A percentile compares a stretch with the other conserved stretches of the same genome.
Conservation (phyloP, 1,139 yeast species). For the Yamadazyma sp. region DNA sequence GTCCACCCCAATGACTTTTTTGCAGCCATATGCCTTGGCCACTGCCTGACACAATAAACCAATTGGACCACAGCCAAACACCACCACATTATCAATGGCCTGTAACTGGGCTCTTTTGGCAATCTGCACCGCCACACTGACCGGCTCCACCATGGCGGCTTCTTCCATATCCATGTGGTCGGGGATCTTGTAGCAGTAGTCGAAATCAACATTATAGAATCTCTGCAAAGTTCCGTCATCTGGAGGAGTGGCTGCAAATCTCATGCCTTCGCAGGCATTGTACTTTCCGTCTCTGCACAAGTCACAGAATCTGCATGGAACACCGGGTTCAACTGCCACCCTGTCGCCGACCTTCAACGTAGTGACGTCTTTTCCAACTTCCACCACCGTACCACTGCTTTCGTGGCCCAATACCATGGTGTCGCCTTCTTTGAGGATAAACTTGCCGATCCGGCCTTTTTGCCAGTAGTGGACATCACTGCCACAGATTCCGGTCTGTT, state of each 20-base stretch:
- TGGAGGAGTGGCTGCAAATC: slow-evolving; percentile 83
- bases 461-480: slow-evolving; percentile 83
- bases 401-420: slow-evolving; percentile 81
- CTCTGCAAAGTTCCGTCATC: slow-evolving; percentile 59
- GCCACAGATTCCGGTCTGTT: slow-evolving; percentile 79
- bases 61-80: slow-evolving; percentile 36
- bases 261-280: slow-evolving; percentile 80
- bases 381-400: slow-evolving; percentile 68
- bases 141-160: slow-evolving; percentile 35
- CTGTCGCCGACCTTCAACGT: slow-evolving; percentile 69
- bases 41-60: slow-evolving; percentile 30
- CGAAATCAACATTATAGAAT: slow-evolving; percentile 67
- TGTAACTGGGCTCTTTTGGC: slow-evolving; percentile 26
- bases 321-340: slow-evolving; percentile 75
- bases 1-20: slow-evolving; percentile 30
- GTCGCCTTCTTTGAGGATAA: slow-evolving; percentile 46
- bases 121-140: slow-evolving; percentile 33
- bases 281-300: slow-evolving; percentile 76
- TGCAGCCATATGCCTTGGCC: slow-evolving; percentile 30
- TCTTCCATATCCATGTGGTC: slow-evolving; percentile 28
- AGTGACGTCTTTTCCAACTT: slow-evolving; percentile 63
- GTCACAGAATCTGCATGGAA: slow-evolving; percentile 73
- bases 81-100: slow-evolving; percentile 25
- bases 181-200: slow-evolving; percentile 45
- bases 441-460: slow-evolving; percentile 77